Base-by-base conservation (phyloP, 2,329 filamentous ascomycete genomes). In the Cladophialophora yegresii region DNA sequence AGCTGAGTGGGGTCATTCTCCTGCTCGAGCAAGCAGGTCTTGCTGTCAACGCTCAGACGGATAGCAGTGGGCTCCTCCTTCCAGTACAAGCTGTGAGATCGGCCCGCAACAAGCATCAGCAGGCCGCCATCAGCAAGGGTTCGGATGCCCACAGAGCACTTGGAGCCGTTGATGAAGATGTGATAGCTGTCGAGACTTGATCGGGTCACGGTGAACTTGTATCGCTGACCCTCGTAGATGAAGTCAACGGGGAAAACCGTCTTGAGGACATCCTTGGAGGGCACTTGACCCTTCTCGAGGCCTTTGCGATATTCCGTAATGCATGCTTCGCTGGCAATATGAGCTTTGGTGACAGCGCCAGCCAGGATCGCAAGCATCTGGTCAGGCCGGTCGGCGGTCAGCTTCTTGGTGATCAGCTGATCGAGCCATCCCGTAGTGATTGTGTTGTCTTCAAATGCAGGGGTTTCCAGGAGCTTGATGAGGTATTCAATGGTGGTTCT, bases 341-440 rank as follows among this genome's bases (percentile, higher is more conserved):
- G 92, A 1, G 93, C 93, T 80, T 96, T 96, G 71, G 92, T 96
- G 60, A 96, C 90, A 66, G 95, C 95, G 83, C 95, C 95, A 74
- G 92, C 96, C 62, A 98, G 88, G 58, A 98, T 89, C n/a, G 95
- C 95, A 54, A 99, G 83, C 79, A 93, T 95, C 22, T 90, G 88
- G 74, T 99, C 93, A 0, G 95, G 95, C 62, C 95, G 88, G 83
- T 99, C 95, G 32, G 93, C 95, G 49, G 95, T 99, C 72, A 99
- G 83, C 77, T 95, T 96, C 79, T 97, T 98, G 66, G 93, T 93
- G 77, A 99, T 99, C 66, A 99, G 87, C 85, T 99, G 93, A 76
- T 99, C 95, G 51, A 99, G 85, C 95, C 95, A 99, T 73, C 93
- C 95, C 20, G 95, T 99, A 40, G 95, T 97, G 77, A 99, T 99